A percentile compares a stretch with the other conserved stretches of the same genome.
These are phyloP conservation scores for Lithospermum erythrorhizon DNA, from an alignment of 257 asterid genomes.

Conservation along the genomic window DNA sequence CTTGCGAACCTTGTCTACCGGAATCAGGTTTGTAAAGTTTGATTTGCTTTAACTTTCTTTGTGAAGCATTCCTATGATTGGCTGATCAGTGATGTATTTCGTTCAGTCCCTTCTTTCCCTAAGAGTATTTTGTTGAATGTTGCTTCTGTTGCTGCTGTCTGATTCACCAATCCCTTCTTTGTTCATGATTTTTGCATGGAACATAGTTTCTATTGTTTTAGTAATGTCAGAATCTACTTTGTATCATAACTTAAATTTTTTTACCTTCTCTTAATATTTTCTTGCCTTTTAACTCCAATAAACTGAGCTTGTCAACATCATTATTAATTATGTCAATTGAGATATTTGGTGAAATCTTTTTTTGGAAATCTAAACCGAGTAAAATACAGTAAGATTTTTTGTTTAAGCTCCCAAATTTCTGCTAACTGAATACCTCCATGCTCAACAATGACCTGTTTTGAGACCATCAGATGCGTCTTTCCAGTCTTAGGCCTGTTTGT, in stretches of 20 bases:
- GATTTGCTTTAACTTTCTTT: too few relatives aligned
- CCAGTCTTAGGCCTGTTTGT: neutral
- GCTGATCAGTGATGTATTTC: too few relatives aligned
- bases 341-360: neutral
- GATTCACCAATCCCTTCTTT: too few relatives aligned
- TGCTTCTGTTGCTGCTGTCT: neutral
- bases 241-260: neutral
- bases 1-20: conserved; percentile 73
- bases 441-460: neutral
- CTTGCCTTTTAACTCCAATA: too few relatives aligned
- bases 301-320: too few relatives aligned
- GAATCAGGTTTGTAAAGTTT: conserved; percentile 48
- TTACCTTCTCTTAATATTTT: neutral
- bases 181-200: too few relatives aligned
- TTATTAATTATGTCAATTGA: neutral
- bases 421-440: neutral
- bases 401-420: too few relatives aligned
- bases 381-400: neutral
- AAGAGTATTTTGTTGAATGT: too few relatives aligned
- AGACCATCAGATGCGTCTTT: neutral
- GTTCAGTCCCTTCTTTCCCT: too few relatives aligned
- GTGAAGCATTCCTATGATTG: too few relatives aligned
- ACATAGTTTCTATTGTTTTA: too few relatives aligned
- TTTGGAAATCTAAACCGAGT: neutral
- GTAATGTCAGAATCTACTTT: too few relatives aligned